Percentiles rank a stretch among this genome's conserved stretches.
These are phyloP conservation scores for Boletus speciosus DNA, from an alignment of 768 basidiomycete genomes.

Conservation along the genomic window DNA sequence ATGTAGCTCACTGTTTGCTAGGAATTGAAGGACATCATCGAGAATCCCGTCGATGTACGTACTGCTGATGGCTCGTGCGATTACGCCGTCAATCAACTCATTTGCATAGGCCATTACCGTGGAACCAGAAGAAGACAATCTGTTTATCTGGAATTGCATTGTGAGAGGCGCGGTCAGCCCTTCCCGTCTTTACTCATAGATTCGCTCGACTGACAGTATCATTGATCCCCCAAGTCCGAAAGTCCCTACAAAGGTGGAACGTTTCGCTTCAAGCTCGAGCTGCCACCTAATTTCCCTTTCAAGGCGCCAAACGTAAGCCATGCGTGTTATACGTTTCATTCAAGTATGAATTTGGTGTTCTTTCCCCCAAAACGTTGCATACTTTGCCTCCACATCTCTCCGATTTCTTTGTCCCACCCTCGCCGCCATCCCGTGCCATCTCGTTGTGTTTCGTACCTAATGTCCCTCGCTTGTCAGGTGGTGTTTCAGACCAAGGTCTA, in stretches of 20 bases:
- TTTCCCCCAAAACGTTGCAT: conserved; percentile 22
- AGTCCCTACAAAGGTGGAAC: conserved; percentile 83
- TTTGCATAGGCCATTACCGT: conserved; percentile 55
- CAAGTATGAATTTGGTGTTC: background rate
- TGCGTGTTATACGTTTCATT: conserved; percentile 3
- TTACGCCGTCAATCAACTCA: conserved; percentile 8
- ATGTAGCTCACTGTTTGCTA: conserved; percentile 28
- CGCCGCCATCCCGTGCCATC: background rate
- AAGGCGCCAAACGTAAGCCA: conserved; percentile 70
- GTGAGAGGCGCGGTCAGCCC: conserved; percentile 69
- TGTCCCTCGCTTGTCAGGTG: conserved; percentile 45
- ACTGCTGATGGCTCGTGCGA: conserved; percentile 11
- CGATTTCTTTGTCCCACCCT: background rate
- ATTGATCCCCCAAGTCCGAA: conserved; percentile 46
- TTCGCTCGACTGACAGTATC: conserved; percentile 1
- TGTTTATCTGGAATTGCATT: conserved; percentile 74
- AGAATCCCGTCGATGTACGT: conserved; percentile 62
- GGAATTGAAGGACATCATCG: conserved; percentile 65
- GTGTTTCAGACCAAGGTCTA: conserved; percentile 84
- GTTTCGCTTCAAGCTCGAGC: conserved; percentile 67
- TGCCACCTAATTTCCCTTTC: conserved; percentile 85
- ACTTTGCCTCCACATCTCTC: background rate
- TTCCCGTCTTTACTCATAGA: background rate
- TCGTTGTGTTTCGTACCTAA: conserved; percentile 19
- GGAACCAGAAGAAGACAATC: conserved; percentile 64